A percentile compares a stretch with the other conserved stretches of the same genome.
Conservation (phyloP, 2,329 filamentous ascomycete genomes). For the Diaporthe destruens region DNA sequence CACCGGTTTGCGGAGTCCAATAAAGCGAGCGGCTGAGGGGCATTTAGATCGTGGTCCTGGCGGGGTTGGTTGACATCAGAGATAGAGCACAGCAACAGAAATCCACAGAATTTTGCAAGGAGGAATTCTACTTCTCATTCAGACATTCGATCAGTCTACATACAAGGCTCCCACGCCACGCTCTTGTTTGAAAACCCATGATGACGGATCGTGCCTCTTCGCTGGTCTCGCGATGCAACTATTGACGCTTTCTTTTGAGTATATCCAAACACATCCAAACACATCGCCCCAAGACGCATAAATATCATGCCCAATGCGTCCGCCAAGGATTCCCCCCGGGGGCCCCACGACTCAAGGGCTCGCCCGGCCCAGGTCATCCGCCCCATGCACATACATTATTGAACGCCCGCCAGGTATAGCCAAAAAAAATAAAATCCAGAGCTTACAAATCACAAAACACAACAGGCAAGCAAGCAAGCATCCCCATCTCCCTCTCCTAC, state of each 20-base stretch:
- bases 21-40: background rate
- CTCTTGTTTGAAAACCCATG: background rate
- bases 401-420: constrained; percentile 13
- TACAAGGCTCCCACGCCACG: constrained; percentile 20
- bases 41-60: background rate
- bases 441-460: constrained; percentile 4
- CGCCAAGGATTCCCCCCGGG: constrained; percentile 4
- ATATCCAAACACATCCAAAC: background rate
- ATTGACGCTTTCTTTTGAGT: background rate
- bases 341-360: constrained; percentile 12
- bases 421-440: background rate
- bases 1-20: constrained; percentile 17
- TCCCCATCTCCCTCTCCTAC: background rate
- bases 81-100: background rate
- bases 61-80: constrained; percentile 5
- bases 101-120: background rate
- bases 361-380: constrained; percentile 4
- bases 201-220: constrained; percentile 1
- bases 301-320: constrained; percentile 21
- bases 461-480: too few species aligned
- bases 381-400: constrained; percentile 3
- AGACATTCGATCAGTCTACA: constrained; percentile 3
- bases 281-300: constrained; percentile 3
- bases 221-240: background rate
- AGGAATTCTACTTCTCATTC: background rate